Evolutionary conservation across 2,329 filamentous ascomycete species (phyloP).

Genomic region (Talaromyces piceae): DNA sequence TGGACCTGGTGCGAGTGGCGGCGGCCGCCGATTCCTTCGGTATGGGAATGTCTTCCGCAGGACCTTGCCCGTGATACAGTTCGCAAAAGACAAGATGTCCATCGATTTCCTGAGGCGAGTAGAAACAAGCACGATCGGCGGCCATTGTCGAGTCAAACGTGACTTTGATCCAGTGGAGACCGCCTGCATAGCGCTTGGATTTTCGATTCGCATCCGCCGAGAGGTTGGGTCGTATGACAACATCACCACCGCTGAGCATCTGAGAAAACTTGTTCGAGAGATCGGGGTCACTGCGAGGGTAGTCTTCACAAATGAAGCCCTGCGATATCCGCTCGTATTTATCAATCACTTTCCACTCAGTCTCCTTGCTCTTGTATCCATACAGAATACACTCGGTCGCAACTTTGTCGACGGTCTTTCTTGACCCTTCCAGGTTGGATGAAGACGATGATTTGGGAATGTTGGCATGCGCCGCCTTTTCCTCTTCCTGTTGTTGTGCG

Average conservation of each 20-base stretch:
- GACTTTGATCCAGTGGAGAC: conserved; percentile 85
- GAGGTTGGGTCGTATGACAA: conserved; percentile 60
- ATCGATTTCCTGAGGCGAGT: conserved; percentile 64
- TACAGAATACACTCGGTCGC: conserved; percentile 77
- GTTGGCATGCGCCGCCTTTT: conserved; percentile 27
- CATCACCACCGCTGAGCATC: conserved; percentile 64
- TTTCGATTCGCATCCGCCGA: conserved; percentile 67
- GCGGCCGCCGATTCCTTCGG: conserved; percentile 38
- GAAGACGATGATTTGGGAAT: conserved; percentile 34
- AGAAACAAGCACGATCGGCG: conserved; percentile 61
- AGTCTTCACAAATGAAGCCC: conserved; percentile 85
- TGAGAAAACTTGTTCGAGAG: conserved; percentile 63
- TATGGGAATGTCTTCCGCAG: conserved; percentile 57
- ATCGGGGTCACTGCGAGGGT: conserved; percentile 73
- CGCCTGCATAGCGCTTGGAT: conserved; percentile 73
- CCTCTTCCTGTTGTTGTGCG: conserved; percentile 38
- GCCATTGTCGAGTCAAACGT: conserved; percentile 70
- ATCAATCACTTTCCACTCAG: conserved; percentile 75
- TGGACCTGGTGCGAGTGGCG: conserved; percentile 19
- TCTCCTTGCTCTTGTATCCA: conserved; percentile 64
- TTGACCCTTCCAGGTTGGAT: conserved; percentile 33
- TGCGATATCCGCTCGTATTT: conserved; percentile 77
- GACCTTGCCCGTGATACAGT: conserved; percentile 58
- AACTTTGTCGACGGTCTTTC: conserved; percentile 40
- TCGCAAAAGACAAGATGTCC: conserved; percentile 66